Evolutionary conservation across 2,329 filamentous ascomycete genomes (phyloP).

Genomic region (Phaeosphaeria sp.): DNA sequence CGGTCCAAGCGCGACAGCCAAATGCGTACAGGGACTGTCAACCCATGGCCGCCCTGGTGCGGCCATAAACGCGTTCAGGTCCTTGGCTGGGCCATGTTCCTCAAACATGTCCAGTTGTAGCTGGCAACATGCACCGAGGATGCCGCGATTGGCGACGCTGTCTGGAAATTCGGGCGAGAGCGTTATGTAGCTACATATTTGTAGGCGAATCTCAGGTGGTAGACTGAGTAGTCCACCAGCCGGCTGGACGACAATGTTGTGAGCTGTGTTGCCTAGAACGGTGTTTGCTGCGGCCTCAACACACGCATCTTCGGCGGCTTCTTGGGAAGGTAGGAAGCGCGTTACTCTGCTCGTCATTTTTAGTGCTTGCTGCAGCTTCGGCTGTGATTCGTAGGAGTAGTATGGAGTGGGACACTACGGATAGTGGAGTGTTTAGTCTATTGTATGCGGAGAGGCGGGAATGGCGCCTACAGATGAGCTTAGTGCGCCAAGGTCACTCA

Average conservation of each 20-base stretch:
- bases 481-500: not conserved
- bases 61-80: not conserved
- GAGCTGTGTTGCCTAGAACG: not conserved
- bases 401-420: not conserved
- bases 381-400: not conserved
- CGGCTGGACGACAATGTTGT: not conserved
- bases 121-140: slow-evolving; percentile 3
- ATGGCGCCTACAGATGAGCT: not conserved
- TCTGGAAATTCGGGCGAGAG: slow-evolving; percentile 1
- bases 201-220: slow-evolving; percentile 9
- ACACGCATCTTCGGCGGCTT: not conserved
- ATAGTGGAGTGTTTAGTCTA: not conserved
- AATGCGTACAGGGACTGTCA: not conserved
- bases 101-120: slow-evolving; percentile 5
- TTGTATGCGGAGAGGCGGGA: not conserved
- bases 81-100: not conserved
- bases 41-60: not conserved
- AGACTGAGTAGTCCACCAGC: slow-evolving; percentile 2
- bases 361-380: not conserved
- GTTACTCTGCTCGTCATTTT: not conserved
- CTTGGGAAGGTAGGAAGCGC: not conserved
- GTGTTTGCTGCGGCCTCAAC: not conserved
- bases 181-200: slow-evolving; percentile 10
- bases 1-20: not conserved
- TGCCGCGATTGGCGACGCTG: slow-evolving; percentile 1